Percentiles rank a stretch among this genome's conserved stretches.
Evolutionary conservation across 164 flowering plant species (phyloP).

Genomic region (Malania oleifera): DNA sequence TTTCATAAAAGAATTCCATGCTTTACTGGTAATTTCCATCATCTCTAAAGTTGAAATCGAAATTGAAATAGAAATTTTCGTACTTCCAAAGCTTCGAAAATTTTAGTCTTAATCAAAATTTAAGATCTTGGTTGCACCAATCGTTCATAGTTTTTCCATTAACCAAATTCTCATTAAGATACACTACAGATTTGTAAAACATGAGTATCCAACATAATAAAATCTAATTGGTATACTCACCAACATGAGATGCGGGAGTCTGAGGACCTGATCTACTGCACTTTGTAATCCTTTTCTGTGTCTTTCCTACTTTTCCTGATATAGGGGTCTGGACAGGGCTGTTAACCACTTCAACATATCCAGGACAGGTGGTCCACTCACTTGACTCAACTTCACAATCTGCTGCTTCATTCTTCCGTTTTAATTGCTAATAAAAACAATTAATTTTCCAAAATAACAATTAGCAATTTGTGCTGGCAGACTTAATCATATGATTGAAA

Average conservation of each 20-base stretch:
- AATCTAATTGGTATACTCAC: constrained; percentile 24
- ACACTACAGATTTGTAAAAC: background rate
- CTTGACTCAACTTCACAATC: constrained; percentile 36
- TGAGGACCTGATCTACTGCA: constrained; percentile 38
- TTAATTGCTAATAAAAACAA: constrained; percentile 26
- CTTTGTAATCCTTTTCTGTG: constrained; percentile 40
- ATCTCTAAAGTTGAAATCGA: too few relatives aligned
- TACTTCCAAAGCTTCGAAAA: too few relatives aligned
- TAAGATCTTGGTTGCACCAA: background rate
- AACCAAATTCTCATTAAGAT: too few relatives aligned
- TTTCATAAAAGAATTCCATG: too few relatives aligned
- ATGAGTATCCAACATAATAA: background rate
- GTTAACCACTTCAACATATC: constrained; percentile 24
- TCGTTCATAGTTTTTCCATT: too few relatives aligned
- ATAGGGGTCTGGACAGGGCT: constrained; percentile 44
- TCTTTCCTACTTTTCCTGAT: constrained; percentile 44
- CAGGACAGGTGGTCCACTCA: constrained; percentile 26
- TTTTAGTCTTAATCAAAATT: too few relatives aligned
- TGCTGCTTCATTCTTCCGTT: constrained; percentile 42
- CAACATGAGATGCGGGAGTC: constrained; percentile 42
- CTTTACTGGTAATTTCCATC: too few relatives aligned
- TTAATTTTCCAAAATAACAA: background rate
- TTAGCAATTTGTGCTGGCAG: constrained; percentile 5
- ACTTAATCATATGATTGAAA: background rate
- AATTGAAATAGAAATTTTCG: too few relatives aligned